Evolutionary conservation across 768 basidiomycete genomes (phyloP).

Genomic region (Suillus tomentosus): DNA sequence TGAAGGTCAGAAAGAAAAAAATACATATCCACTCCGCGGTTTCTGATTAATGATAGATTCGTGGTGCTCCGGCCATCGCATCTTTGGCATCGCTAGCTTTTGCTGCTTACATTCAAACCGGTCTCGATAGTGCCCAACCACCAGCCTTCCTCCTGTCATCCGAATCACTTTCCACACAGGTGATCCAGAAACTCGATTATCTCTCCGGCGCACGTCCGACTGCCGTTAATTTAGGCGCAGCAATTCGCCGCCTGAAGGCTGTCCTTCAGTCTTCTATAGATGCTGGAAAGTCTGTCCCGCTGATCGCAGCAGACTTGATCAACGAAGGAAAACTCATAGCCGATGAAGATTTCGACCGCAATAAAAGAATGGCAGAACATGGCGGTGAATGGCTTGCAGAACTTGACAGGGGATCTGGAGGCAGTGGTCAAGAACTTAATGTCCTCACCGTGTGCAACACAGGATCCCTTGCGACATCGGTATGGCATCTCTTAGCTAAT

Average conservation of each 20-base stretch:
- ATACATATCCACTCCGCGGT: neutral
- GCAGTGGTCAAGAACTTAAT: conserved; percentile 56
- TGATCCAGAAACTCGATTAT: conserved; percentile 64
- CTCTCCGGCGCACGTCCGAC: conserved; percentile 91
- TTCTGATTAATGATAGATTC: conserved; percentile 50
- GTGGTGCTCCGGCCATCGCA: conserved; percentile 94
- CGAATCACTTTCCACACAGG: conserved; percentile 50
- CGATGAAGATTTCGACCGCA: conserved; percentile 85
- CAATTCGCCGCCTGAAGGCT: conserved; percentile 68
- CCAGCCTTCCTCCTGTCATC: conserved; percentile 61
- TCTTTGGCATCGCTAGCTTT: conserved; percentile 86
- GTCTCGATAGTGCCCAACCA: conserved; percentile 44
- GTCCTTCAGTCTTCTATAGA: conserved; percentile 42
- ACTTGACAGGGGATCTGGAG: conserved; percentile 43
- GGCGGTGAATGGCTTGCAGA: conserved; percentile 86
- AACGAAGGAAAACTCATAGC: conserved; percentile 74
- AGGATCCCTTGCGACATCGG: conserved; percentile 93
- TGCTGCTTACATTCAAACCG: conserved; percentile 60
- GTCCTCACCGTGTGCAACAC: conserved; percentile 96
- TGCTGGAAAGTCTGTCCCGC: conserved; percentile 43
- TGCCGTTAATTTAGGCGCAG: conserved; percentile 92
- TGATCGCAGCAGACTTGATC: conserved; percentile 61
- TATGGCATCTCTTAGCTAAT: conserved; percentile 36
- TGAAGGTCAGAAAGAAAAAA: conserved; percentile 66
- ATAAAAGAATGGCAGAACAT: conserved; percentile 79